Evolutionary conservation across 2,329 filamentous ascomycete genomes (phyloP).

Genomic region (Fusarium sp.): DNA sequence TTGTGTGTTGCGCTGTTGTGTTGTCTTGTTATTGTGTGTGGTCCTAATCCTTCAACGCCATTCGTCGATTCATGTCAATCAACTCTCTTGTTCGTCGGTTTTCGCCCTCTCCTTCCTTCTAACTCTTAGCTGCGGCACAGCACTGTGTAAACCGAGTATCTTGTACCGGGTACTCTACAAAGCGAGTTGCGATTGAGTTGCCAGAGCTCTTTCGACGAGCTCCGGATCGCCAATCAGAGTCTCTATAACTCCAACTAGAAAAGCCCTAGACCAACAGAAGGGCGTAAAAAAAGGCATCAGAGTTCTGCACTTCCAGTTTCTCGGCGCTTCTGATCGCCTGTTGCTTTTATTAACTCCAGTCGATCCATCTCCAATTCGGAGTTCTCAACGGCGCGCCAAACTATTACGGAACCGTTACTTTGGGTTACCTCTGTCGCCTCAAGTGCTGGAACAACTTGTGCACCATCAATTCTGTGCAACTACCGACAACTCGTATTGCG

Average conservation of each 20-base stretch:
- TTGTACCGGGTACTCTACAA: constrained; percentile 36
- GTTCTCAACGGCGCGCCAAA: constrained; percentile 40
- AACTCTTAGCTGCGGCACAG: constrained; percentile 42
- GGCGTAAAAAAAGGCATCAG: constrained; percentile 28
- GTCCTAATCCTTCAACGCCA: constrained; percentile 36
- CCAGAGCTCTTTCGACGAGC: constrained; percentile 7
- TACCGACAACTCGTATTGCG: constrained; percentile 42
- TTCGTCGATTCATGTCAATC: constrained; percentile 23
- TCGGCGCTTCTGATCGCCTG: constrained; percentile 26
- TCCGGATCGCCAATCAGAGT: constrained; percentile 27
- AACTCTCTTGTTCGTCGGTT: constrained; percentile 25
- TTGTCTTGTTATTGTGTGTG: constrained; percentile 41
- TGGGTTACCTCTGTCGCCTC: constrained; percentile 34
- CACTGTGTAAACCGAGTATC: constrained; percentile 33
- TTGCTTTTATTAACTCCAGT: constrained; percentile 9
- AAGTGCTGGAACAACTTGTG: constrained; percentile 36
- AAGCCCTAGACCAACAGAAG: constrained; percentile 13
- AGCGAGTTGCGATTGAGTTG: constrained; percentile 22
- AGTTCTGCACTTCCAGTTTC: constrained; percentile 40
- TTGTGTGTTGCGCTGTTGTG: constrained; percentile 43
- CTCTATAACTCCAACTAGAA: constrained; percentile 23
- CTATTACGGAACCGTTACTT: constrained; percentile 33
- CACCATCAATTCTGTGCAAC: constrained; percentile 38
- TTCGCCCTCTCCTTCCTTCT: constrained; percentile 40
- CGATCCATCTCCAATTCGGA: constrained; percentile 14